Evolutionary conservation across 768 basidiomycete species (phyloP).

Genomic region (Amanita jacksonii): DNA sequence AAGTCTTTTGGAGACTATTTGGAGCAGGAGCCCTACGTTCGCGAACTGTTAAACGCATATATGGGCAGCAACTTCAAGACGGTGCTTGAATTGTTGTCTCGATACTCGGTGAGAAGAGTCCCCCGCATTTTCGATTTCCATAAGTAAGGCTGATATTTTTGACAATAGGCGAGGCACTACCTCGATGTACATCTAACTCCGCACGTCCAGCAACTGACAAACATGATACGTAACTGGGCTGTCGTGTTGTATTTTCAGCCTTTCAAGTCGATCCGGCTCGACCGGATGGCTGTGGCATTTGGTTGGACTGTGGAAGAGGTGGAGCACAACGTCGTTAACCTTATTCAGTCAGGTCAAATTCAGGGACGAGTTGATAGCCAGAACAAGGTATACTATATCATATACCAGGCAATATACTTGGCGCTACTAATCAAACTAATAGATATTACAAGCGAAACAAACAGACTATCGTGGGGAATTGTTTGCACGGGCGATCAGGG

Average conservation of each 20-base stretch:
- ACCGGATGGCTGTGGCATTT: slow-evolving; percentile 80
- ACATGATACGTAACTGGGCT: slow-evolving; percentile 65
- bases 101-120: slow-evolving; percentile 48
- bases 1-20: slow-evolving; percentile 64
- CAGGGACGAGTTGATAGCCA: slow-evolving; percentile 82
- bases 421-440: too few relatives aligned
- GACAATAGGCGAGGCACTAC: slow-evolving; percentile 59
- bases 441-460: slow-evolving; percentile 77
- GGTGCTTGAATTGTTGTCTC: slow-evolving; percentile 64
- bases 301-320: slow-evolving; percentile 70
- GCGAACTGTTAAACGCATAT: slow-evolving; percentile 81
- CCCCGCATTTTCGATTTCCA: not conserved
- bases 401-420: slow-evolving; percentile 2
- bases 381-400: slow-evolving; percentile 52
- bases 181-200: slow-evolving; percentile 68
- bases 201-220: slow-evolving; percentile 58
- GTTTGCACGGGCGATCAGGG: slow-evolving; percentile 66
- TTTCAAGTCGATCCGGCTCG: slow-evolving; percentile 76
- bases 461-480: slow-evolving; percentile 71
- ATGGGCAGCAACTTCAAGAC: slow-evolving; percentile 81
- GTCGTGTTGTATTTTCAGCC: slow-evolving; percentile 88
- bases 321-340: slow-evolving; percentile 59
- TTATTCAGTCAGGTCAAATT: slow-evolving; percentile 74
- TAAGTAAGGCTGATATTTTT: not conserved
- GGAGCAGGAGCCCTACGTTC: slow-evolving; percentile 79